Conservation (phyloP, 2,329 filamentous ascomycete genomes). For the Aureobasidium sp. region DNA sequence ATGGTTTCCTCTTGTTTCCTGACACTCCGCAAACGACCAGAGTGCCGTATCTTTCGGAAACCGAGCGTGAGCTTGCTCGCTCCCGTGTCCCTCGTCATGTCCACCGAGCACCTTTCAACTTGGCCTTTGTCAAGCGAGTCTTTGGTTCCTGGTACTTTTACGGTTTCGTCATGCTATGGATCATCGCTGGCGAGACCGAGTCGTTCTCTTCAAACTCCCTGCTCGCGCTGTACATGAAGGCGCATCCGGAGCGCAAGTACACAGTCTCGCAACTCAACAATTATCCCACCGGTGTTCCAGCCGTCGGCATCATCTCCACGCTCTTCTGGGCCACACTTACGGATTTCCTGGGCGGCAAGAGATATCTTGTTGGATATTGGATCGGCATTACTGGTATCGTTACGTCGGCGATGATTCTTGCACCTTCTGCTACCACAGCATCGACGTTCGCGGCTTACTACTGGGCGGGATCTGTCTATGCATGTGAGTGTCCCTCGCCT, state of each 20-base stretch:
- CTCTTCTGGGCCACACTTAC: constrained; percentile 65
- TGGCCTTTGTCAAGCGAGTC: constrained; percentile 48
- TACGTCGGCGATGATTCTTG: constrained; percentile 57
- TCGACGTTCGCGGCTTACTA: constrained; percentile 61
- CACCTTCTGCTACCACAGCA: constrained; percentile 44
- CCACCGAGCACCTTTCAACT: constrained; percentile 40
- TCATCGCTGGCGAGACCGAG: constrained; percentile 65
- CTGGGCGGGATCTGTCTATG: constrained; percentile 63
- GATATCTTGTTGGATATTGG: constrained; percentile 61
- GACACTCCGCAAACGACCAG: constrained; percentile 38
- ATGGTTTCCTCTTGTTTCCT: constrained; percentile 50
- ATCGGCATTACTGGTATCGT: constrained; percentile 58
- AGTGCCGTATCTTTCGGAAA: constrained; percentile 36
- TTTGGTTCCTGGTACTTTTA: constrained; percentile 58
- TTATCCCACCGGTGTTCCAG: constrained; percentile 47
- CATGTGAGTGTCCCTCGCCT: constrained; percentile 36
- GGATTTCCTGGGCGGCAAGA: constrained; percentile 55
- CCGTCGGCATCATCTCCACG: constrained; percentile 49
- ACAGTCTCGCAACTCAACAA: constrained; percentile 46
- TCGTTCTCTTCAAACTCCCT: constrained; percentile 61
- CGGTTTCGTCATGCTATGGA: constrained; percentile 60
- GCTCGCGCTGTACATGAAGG: constrained; percentile 45
- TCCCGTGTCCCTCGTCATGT: constrained; percentile 39
- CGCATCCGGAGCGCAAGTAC: constrained; percentile 38
- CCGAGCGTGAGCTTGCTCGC: constrained; percentile 38